These are phyloP conservation scores for Aspergillus sp. DNA, from an alignment of 2,329 filamentous ascomycete genomes.

Conservation along the genomic window DNA sequence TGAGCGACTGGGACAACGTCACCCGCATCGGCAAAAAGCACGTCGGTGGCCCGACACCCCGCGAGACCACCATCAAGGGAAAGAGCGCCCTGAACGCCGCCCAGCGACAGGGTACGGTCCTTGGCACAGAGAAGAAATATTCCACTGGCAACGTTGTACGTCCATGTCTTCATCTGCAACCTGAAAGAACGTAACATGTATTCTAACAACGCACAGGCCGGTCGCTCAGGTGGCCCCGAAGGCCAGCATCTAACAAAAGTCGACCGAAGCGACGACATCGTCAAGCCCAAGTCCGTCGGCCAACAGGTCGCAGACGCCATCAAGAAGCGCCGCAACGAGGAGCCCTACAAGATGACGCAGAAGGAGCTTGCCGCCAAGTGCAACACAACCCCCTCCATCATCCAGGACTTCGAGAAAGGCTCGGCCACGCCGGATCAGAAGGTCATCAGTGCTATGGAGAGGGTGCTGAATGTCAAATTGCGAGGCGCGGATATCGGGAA, in stretches of 20 bases:
- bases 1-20: conserved; percentile 77
- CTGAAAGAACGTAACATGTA: conserved; percentile 2
- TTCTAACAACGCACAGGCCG: conserved; percentile 28
- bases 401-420: conserved; percentile 80
- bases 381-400: conserved; percentile 71
- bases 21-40: conserved; percentile 92
- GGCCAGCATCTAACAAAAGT: conserved; percentile 97
- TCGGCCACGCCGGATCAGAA: conserved; percentile 73
- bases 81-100: conserved; percentile 82
- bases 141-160: conserved; percentile 68
- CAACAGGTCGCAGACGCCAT: conserved; percentile 74
- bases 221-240: conserved; percentile 48
- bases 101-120: conserved; percentile 63
- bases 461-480: conserved; percentile 78
- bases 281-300: conserved; percentile 90
- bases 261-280: conserved; percentile 92
- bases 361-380: conserved; percentile 77
- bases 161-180: conserved; percentile 13
- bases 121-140: conserved; percentile 89
- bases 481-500: conserved; percentile 76
- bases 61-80: conserved; percentile 83
- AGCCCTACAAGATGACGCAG: conserved; percentile 93
- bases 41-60: conserved; percentile 54
- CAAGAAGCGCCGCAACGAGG: conserved; percentile 64
- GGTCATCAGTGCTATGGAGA: conserved; percentile 67